Evolutionary conservation across 139 green algal species (phyloP).

Genomic region (Picochlorum sp.): DNA sequence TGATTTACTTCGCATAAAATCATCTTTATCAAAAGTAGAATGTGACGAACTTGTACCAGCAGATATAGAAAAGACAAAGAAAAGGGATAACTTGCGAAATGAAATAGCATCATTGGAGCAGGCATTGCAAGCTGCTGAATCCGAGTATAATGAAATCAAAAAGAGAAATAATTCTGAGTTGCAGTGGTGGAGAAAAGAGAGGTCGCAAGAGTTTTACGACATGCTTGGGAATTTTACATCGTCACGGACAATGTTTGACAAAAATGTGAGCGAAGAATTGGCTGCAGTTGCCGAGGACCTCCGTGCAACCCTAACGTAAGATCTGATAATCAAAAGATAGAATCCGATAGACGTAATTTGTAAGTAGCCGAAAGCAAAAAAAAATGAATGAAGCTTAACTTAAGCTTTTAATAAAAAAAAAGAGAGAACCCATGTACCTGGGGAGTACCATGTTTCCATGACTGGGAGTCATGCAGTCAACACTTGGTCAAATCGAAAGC

Average conservation of each 20-base stretch:
- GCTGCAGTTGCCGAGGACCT: too few relatives aligned
- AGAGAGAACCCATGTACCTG: too few relatives aligned
- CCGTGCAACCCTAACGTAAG: too few relatives aligned
- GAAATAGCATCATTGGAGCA: constrained; percentile 39
- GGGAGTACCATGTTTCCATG: too few relatives aligned
- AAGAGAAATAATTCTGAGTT: constrained; percentile 28
- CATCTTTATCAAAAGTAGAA: constrained; percentile 15
- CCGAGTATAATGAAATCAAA: constrained; percentile 43
- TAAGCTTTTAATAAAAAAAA: too few relatives aligned
- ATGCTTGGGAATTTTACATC: constrained; percentile 7
- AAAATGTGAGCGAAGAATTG: constrained; percentile 4
- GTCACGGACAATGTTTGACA: constrained; percentile 2
- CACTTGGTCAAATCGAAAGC: too few relatives aligned
- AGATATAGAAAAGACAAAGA: constrained; percentile 24
- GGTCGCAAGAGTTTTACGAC: not conserved
- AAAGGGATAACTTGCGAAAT: constrained; percentile 23
- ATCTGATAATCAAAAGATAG: too few relatives aligned
- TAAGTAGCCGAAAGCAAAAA: too few relatives aligned
- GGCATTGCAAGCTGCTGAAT: constrained; percentile 18
- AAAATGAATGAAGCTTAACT: too few relatives aligned
- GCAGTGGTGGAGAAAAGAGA: constrained; percentile 9
- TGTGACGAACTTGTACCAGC: constrained; percentile 11
- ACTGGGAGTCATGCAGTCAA: too few relatives aligned
- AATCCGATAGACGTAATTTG: too few relatives aligned
- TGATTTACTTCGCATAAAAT: constrained; percentile 31